Evolutionary conservation across 805 yeast species (phyloP), one percentile per base, ranked within the genome.

Genomic region (Yarrowia sp.): DNA sequence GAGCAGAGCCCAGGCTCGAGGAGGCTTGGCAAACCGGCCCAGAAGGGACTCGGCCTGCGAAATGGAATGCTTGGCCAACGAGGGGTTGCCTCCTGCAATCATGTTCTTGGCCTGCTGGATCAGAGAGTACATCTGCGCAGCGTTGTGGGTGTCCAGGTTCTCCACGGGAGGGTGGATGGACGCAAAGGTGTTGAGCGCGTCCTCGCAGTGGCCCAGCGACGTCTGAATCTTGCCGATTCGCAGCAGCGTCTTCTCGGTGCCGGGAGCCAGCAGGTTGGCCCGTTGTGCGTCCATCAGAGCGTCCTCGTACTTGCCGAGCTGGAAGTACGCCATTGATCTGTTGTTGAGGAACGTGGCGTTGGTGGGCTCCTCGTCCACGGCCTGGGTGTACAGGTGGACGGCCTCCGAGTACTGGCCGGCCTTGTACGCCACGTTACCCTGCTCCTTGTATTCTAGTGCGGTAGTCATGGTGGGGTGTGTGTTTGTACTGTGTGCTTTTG

Each of bases 351-450:
- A 76, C 10, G 75, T 73, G 2, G 81, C 75, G 67, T 75, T 77
- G 40, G 69, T 69, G n/a, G 81, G 79, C 58, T 76, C 82, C n/a
- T 72, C 68, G 42, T 73, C 73, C 11, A 81, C 69, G 14, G 83
- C 83, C 71, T 74, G 74, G 3, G 79, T 52, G 71, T 79, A 79
- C 41, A 71, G 71, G 10, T 71, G 73, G 9, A 74, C 70, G 10
- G 82, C 81, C 7, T 68, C 74, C 8, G 49, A 43, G 68, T 77
- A 81, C 70, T 77, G 70, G 59, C 79, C 79, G 22, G 72, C 69
- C 70, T 79, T 78, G 74, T 78, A 81, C 52, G 75, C 72, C 38
- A 71, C 77, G 70, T 81, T 81, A 41, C 83, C 83, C 64, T 76
- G 73, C 53, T 74, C 76, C 67, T 79, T 78, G 64, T 76, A 74